Percentiles rank a stretch among this genome's conserved stretches.
phyloP scores from a whole-genome alignment of 2,329 filamentous ascomycete genomes.

The Ophiocordyceps robertsii region DNA sequence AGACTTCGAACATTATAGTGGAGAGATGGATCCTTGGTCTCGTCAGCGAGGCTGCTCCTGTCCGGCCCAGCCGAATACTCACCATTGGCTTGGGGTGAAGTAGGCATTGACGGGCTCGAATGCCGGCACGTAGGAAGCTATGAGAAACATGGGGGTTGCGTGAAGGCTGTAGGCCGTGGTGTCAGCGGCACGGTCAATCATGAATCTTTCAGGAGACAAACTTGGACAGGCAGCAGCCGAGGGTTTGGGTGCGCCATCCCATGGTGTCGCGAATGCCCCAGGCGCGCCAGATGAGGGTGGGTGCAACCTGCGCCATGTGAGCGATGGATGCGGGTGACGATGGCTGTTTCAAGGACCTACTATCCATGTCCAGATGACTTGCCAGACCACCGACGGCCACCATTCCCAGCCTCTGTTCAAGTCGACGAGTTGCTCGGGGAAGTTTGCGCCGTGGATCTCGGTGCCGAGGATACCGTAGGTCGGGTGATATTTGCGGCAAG shows the following conservation, averaged over 20 bases:
- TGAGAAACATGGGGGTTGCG: slow-evolving; percentile 51
- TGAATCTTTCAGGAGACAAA: neutral
- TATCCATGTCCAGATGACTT: slow-evolving; percentile 39
- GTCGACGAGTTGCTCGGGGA: slow-evolving; percentile 27
- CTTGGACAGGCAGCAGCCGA: slow-evolving; percentile 30
- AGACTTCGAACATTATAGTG: slow-evolving; percentile 45
- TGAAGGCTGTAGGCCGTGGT: slow-evolving; percentile 33
- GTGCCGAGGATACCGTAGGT: slow-evolving; percentile 31
- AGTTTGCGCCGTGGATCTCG: slow-evolving; percentile 13
- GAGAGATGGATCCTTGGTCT: slow-evolving; percentile 28
- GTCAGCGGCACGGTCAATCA: neutral
- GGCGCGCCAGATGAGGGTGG: slow-evolving; percentile 44
- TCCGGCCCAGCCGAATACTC: neutral
- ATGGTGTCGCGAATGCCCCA: slow-evolving; percentile 49
- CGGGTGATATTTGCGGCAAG: slow-evolving; percentile 43
- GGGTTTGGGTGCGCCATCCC: slow-evolving; percentile 50
- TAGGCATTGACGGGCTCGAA: slow-evolving; percentile 37
- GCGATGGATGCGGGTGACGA: neutral
- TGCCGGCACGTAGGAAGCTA: slow-evolving; percentile 36
- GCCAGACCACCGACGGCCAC: slow-evolving; percentile 43
- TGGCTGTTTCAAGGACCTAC: slow-evolving; percentile 8
- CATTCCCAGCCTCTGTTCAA: slow-evolving; percentile 43
- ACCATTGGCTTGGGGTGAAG: slow-evolving; percentile 2
- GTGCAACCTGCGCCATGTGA: slow-evolving; percentile 21
- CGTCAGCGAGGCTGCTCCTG: neutral